These are phyloP conservation scores for Coemansia asiatica DNA, from an alignment of 192 early-diverging fungal species.

Conservation along the genomic window DNA sequence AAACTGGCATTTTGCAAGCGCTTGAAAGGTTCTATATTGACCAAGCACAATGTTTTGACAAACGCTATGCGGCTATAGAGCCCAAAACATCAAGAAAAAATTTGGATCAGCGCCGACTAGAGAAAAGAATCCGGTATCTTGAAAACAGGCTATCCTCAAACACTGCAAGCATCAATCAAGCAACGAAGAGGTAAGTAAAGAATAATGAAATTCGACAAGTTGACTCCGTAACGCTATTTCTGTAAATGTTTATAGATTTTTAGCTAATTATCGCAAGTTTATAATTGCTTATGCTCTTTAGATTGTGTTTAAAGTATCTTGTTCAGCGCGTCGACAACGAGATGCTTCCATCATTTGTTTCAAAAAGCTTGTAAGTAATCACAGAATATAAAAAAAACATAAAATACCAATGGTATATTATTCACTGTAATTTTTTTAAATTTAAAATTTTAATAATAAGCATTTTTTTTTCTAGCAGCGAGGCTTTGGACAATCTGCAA, in stretches of 20 bases:
- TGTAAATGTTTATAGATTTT: too few relatives aligned
- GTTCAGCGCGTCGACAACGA: background rate
- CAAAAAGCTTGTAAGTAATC: background rate
- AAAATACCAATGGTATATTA: too few relatives aligned
- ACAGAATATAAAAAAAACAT: too few relatives aligned
- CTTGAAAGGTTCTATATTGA: background rate
- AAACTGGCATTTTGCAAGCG: background rate
- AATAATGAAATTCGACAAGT: too few relatives aligned
- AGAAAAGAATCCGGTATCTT: background rate
- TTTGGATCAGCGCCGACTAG: background rate
- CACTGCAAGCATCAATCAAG: background rate
- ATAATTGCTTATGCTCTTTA: background rate
- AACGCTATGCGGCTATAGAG: background rate
- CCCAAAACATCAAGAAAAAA: background rate
- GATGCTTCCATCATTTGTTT: background rate
- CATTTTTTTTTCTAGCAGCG: background rate
- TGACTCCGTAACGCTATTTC: too few relatives aligned
- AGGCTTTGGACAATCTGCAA: background rate
- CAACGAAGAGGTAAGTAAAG: background rate
- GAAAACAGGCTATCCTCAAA: background rate
- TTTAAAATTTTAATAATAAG: too few relatives aligned
- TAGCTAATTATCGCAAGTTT: too few relatives aligned
- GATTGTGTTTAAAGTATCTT: background rate
- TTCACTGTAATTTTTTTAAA: too few relatives aligned
- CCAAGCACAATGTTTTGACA: background rate